Conservation (phyloP, 116 monocot species). For the Dioscorea cayenensis region DNA sequence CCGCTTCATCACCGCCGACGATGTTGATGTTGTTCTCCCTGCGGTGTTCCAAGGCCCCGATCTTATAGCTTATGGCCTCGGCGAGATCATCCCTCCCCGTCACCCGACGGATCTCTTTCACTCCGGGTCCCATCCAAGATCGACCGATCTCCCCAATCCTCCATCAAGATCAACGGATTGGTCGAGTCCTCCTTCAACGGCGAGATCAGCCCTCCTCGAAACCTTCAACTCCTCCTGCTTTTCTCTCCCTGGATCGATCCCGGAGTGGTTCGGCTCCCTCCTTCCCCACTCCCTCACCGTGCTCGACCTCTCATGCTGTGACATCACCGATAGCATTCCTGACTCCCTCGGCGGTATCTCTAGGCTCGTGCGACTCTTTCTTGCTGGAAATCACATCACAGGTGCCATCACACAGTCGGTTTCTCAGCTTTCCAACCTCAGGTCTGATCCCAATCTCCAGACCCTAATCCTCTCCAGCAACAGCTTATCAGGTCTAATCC, state of each 20-base stretch:
- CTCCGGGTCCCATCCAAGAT: neutral
- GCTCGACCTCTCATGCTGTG: conserved; percentile 42
- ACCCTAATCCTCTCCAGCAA: conserved; percentile 48
- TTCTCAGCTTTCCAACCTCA: conserved; percentile 20
- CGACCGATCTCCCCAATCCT: neutral
- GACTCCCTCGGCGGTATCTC: conserved; percentile 24
- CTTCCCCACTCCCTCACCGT: conserved; percentile 24
- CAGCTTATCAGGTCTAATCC: conserved; percentile 31
- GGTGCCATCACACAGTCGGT: conserved; percentile 39
- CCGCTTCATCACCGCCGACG: conserved; percentile 4
- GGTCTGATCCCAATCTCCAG: conserved; percentile 28
- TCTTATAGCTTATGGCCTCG: conserved; percentile 24
- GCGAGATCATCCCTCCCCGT: conserved; percentile 1
- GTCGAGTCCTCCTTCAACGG: neutral
- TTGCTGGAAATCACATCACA: conserved; percentile 36
- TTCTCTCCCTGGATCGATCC: conserved; percentile 64
- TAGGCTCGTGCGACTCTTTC: conserved; percentile 24
- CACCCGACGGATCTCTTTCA: neutral
- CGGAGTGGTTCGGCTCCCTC: conserved; percentile 50
- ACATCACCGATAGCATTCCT: conserved; percentile 47
- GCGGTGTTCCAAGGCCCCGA: conserved; percentile 5
- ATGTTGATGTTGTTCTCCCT: conserved; percentile 13
- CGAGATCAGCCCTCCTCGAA: conserved; percentile 30
- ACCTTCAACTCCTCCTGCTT: conserved; percentile 65
- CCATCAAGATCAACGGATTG: neutral